A percentile compares a stretch with the other conserved stretches of the same genome.
phyloP scores from a whole-genome alignment of 1,284 basidiomycete species.

The Ceratorhiza oryzae-sativae region DNA sequence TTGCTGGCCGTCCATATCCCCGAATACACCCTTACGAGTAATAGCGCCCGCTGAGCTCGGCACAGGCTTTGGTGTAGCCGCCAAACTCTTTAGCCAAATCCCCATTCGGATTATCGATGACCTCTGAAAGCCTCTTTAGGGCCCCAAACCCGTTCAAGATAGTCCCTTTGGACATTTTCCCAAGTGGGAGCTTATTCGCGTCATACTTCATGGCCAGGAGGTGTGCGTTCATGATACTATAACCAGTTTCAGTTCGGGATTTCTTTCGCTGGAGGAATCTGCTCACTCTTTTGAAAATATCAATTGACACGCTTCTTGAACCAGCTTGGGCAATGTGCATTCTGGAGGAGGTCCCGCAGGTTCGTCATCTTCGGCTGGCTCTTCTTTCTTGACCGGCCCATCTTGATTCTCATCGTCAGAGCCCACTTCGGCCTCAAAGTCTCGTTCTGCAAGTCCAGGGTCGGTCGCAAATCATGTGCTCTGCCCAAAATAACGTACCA shows the following conservation, averaged over 20 bases:
- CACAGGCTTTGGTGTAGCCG: slow-evolving; percentile 41
- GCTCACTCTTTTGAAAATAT: slow-evolving; percentile 54
- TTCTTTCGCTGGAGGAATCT: background rate
- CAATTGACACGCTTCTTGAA: slow-evolving; percentile 34
- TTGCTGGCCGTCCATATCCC: background rate
- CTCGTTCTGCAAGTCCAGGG: slow-evolving; percentile 54
- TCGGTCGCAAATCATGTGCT: slow-evolving; percentile 18
- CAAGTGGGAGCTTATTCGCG: slow-evolving; percentile 70
- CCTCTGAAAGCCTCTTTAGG: slow-evolving; percentile 56
- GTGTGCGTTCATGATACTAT: slow-evolving; percentile 62
- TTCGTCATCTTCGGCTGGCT: slow-evolving; percentile 42
- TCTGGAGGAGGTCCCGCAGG: slow-evolving; percentile 56
- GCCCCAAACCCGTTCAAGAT: slow-evolving; percentile 55
- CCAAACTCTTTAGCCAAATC: slow-evolving; percentile 35
- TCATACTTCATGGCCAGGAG: slow-evolving; percentile 75
- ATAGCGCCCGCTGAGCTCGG: slow-evolving; percentile 50
- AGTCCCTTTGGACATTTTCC: slow-evolving; percentile 51
- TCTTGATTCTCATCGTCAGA: slow-evolving; percentile 47
- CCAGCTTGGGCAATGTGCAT: slow-evolving; percentile 57
- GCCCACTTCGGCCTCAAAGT: slow-evolving; percentile 52
- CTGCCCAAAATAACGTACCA: slow-evolving; percentile 50
- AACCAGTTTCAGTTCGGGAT: slow-evolving; percentile 4
- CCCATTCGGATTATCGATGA: slow-evolving; percentile 42
- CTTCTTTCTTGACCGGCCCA: slow-evolving; percentile 54
- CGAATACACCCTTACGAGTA: slow-evolving; percentile 59